Evolutionary conservation across 495 filamentous ascomycete genomes (phyloP).

Genomic region (Trichoderma parareesei): DNA sequence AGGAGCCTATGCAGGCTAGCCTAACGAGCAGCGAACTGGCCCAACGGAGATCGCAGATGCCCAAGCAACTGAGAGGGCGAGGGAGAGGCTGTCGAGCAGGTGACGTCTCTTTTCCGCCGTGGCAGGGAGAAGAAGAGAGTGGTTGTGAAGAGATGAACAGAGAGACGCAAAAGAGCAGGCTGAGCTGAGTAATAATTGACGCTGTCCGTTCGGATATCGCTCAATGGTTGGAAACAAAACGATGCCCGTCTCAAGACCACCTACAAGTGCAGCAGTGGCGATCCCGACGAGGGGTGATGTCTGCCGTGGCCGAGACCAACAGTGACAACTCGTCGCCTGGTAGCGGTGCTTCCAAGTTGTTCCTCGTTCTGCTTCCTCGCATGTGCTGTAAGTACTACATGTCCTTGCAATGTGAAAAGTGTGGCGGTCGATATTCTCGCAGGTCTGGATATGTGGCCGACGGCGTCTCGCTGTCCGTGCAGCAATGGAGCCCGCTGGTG

Average conservation of each 20-base stretch:
- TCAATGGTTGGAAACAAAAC: too few relatives aligned
- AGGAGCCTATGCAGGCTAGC: constrained; percentile 13
- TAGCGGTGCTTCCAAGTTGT: too few relatives aligned
- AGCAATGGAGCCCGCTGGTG: constrained; percentile 1
- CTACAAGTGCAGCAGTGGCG: too few relatives aligned
- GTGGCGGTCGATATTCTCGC: neutral
- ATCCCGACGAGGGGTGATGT: too few relatives aligned
- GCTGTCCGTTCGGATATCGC: neutral
- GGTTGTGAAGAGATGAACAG: too few relatives aligned
- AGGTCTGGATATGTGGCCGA: constrained; percentile 4
- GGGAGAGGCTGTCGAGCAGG: neutral
- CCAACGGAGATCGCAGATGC: constrained; percentile 6
- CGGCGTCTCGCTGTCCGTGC: neutral
- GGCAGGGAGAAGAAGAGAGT: neutral
- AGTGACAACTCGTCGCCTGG: too few relatives aligned
- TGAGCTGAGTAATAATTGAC: neutral
- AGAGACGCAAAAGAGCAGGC: neutral
- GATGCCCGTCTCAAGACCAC: too few relatives aligned
- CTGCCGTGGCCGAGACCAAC: too few relatives aligned
- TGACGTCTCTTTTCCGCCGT: neutral
- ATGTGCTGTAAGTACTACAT: neutral
- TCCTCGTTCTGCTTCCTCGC: neutral
- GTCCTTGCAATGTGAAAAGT: neutral
- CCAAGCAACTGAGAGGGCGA: neutral
- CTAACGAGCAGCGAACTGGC: constrained; percentile 8